Percentiles rank a stretch among this genome's conserved stretches.
These are phyloP conservation scores for Oxalis stricta DNA, from an alignment of 441 rosid species.

Conservation along the genomic window DNA sequence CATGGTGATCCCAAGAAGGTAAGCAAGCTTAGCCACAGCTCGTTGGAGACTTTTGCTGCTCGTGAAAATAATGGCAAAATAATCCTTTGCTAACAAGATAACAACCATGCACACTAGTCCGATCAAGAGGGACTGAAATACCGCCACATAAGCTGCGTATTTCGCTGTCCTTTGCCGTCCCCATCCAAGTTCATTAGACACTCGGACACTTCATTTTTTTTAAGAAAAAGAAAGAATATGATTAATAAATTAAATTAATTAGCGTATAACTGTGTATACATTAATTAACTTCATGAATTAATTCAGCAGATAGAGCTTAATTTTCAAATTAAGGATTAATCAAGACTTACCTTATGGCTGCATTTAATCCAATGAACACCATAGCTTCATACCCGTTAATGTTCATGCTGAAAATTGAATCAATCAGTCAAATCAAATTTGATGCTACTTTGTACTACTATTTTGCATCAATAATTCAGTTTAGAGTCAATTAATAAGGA, in stretches of 20 bases:
- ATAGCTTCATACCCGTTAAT: slow-evolving; percentile 57
- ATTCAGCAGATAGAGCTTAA: too few relatives aligned
- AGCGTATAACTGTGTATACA: neutral
- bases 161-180: slow-evolving; percentile 63
- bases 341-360: slow-evolving; percentile 46
- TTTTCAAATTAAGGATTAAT: too few relatives aligned
- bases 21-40: slow-evolving; percentile 47
- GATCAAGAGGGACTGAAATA: slow-evolving; percentile 39
- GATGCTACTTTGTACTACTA: too few relatives aligned
- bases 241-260: too few relatives aligned
- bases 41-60: slow-evolving; percentile 32
- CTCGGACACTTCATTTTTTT: slow-evolving; percentile 72
- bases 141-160: slow-evolving; percentile 49
- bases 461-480: too few relatives aligned
- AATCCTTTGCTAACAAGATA: slow-evolving; percentile 35
- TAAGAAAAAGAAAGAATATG: neutral
- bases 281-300: neutral
- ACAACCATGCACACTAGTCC: slow-evolving; percentile 55
- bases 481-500: too few relatives aligned
- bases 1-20: slow-evolving; percentile 63
- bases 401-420: slow-evolving; percentile 42
- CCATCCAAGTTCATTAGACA: slow-evolving; percentile 69
- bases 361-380: slow-evolving; percentile 63
- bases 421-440: neutral
- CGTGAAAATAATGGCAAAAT: slow-evolving; percentile 52